Percentiles rank a stretch among this genome's conserved stretches.
These are phyloP conservation scores for Microbotryum intermedium DNA, from an alignment of 1,284 basidiomycete genomes.

Conservation along the genomic window DNA sequence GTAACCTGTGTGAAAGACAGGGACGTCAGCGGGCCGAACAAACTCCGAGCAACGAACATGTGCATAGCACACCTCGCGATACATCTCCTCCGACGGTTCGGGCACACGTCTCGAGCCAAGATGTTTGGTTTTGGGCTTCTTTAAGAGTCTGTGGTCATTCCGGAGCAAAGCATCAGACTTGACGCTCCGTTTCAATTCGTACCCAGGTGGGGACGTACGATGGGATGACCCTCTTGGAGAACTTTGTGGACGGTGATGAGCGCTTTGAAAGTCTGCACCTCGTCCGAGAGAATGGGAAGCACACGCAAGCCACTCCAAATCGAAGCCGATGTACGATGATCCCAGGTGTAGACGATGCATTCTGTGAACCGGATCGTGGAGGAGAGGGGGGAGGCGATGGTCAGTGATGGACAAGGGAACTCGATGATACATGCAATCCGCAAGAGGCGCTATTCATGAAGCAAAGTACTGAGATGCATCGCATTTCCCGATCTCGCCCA, in stretches of 20 bases:
- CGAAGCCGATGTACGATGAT: slow-evolving; percentile 91
- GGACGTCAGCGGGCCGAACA: not conserved
- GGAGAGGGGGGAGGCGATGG: slow-evolving; percentile 1
- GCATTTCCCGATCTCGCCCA: too few relatives aligned
- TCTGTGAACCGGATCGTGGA: slow-evolving; percentile 47
- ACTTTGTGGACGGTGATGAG: slow-evolving; percentile 94
- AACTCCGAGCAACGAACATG: not conserved
- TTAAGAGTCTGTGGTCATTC: slow-evolving; percentile 62
- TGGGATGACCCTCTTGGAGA: slow-evolving; percentile 86
- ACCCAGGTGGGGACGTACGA: slow-evolving; percentile 49
- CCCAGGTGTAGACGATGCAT: slow-evolving; percentile 96
- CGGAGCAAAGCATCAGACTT: not conserved
- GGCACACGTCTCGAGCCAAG: slow-evolving; percentile 91
- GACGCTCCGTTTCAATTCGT: not conserved
- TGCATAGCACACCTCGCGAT: slow-evolving; percentile 52
- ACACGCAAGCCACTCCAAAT: slow-evolving; percentile 93
- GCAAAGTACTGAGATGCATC: too few relatives aligned
- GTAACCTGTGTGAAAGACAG: slow-evolving; percentile 56
- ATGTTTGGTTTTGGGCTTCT: slow-evolving; percentile 89
- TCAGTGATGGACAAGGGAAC: not conserved
- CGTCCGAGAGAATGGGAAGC: slow-evolving; percentile 86
- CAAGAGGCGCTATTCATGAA: too few relatives aligned
- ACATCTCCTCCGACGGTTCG: slow-evolving; percentile 75
- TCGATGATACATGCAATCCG: too few relatives aligned
- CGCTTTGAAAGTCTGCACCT: slow-evolving; percentile 93